These are phyloP conservation scores for Pyricularia sp. DNA, from an alignment of 2,329 filamentous ascomycete genomes.

Conservation along the genomic window DNA sequence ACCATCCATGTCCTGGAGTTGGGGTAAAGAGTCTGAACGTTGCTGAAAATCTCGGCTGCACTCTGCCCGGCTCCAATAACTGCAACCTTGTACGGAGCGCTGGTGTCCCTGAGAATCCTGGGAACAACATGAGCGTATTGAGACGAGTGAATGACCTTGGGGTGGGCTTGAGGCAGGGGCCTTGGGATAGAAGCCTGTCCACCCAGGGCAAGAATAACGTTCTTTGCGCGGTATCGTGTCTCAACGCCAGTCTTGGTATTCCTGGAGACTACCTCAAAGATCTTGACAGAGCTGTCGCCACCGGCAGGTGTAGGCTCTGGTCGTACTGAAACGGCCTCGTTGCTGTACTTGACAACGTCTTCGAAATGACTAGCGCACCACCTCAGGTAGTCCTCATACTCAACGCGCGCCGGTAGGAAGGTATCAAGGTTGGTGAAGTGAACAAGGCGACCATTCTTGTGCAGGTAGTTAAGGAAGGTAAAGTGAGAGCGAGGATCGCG, in stretches of 20 bases:
- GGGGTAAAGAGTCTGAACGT: slow-evolving; percentile 73
- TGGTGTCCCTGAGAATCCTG: slow-evolving; percentile 45
- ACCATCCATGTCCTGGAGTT: slow-evolving; percentile 70
- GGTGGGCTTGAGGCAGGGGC: slow-evolving; percentile 58
- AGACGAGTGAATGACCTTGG: slow-evolving; percentile 78
- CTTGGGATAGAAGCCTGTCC: slow-evolving; percentile 61
- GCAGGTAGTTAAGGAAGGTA: slow-evolving; percentile 92
- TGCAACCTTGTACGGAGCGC: slow-evolving; percentile 61
- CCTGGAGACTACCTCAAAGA: slow-evolving; percentile 59
- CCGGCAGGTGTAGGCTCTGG: slow-evolving; percentile 43
- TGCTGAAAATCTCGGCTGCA: slow-evolving; percentile 91
- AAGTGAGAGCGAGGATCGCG: slow-evolving; percentile 83
- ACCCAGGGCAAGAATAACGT: slow-evolving; percentile 53
- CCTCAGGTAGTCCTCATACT: slow-evolving; percentile 92
- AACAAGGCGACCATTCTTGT: slow-evolving; percentile 69
- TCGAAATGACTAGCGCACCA: slow-evolving; percentile 85
- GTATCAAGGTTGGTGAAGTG: slow-evolving; percentile 87
- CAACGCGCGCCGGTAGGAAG: slow-evolving; percentile 74
- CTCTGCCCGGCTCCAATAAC: slow-evolving; percentile 87
- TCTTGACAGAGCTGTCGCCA: slow-evolving; percentile 41
- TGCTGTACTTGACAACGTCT: slow-evolving; percentile 61
- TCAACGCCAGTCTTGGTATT: slow-evolving; percentile 47
- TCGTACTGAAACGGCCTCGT: slow-evolving; percentile 65
- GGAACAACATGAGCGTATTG: slow-evolving; percentile 63
- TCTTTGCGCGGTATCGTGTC: slow-evolving; percentile 46